phyloP scores from a whole-genome alignment of 2,329 filamentous ascomycete genomes.

The Didymella glomerata region DNA sequence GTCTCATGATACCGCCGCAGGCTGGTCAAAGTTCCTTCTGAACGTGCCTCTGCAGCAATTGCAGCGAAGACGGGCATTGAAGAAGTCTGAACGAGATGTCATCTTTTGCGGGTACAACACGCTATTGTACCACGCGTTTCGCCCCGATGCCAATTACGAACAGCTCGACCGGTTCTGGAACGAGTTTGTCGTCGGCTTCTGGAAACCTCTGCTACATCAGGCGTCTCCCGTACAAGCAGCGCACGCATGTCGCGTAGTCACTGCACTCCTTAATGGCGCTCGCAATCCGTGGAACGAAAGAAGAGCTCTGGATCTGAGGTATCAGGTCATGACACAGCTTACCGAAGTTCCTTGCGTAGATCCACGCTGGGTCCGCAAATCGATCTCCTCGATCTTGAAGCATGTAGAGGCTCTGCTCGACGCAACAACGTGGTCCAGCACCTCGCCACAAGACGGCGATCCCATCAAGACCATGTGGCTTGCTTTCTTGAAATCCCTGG shows the following conservation, averaged over 20 bases:
- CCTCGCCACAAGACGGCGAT: slow-evolving; percentile 47
- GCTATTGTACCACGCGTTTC: slow-evolving; percentile 60
- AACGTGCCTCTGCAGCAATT: slow-evolving; percentile 42
- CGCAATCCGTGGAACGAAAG: slow-evolving; percentile 76
- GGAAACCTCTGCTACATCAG: slow-evolving; percentile 52
- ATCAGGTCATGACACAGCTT: slow-evolving; percentile 56
- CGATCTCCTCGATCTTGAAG: slow-evolving; percentile 70
- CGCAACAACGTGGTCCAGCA: slow-evolving; percentile 57
- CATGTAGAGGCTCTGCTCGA: slow-evolving; percentile 64
- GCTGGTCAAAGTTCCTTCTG: slow-evolving; percentile 47
- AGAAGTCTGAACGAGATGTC: slow-evolving; percentile 68
- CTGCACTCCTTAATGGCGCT: slow-evolving; percentile 71
- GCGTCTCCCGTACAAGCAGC: slow-evolving; percentile 34
- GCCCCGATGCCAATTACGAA: slow-evolving; percentile 70
- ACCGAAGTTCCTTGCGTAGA: slow-evolving; percentile 87
- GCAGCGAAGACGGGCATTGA: slow-evolving; percentile 65
- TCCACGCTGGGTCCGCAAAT: slow-evolving; percentile 84
- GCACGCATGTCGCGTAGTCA: slow-evolving; percentile 68
- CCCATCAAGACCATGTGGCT: slow-evolving; percentile 69
- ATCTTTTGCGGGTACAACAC: slow-evolving; percentile 77
- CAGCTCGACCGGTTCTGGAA: slow-evolving; percentile 83
- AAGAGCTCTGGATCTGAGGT: slow-evolving; percentile 68
- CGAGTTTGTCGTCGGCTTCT: slow-evolving; percentile 71
- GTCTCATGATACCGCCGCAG: slow-evolving; percentile 64
- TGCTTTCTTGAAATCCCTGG: slow-evolving; percentile 68